phyloP scores from a whole-genome alignment of 2,329 filamentous ascomycete species.

The Madurella fahalii region DNA sequence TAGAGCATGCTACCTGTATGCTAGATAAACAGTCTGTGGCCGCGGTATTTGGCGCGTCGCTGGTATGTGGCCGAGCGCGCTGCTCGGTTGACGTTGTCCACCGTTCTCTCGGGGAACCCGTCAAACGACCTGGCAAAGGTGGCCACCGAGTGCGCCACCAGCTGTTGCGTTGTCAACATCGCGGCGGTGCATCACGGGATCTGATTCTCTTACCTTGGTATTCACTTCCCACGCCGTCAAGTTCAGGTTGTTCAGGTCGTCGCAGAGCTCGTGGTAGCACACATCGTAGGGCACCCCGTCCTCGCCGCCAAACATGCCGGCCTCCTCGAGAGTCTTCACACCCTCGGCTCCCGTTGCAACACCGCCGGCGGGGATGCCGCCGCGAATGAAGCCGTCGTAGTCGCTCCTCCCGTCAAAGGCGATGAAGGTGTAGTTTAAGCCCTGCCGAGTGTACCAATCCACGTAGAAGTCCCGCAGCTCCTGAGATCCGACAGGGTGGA shows the following conservation, averaged over 20 bases:
- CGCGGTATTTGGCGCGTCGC: constrained; percentile 46
- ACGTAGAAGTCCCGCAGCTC: constrained; percentile 65
- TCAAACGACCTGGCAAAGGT: constrained; percentile 63
- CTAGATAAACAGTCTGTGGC: constrained; percentile 45
- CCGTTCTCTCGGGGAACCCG: constrained; percentile 56
- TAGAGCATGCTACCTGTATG: too few species aligned
- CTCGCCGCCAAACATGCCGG: constrained; percentile 63
- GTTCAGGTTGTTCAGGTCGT: constrained; percentile 55
- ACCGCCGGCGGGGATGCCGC: constrained; percentile 69
- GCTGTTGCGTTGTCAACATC: constrained; percentile 31
- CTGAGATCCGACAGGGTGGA: constrained; percentile 66
- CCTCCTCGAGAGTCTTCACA: constrained; percentile 66
- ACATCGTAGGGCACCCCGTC: constrained; percentile 58
- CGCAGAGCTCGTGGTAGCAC: constrained; percentile 60
- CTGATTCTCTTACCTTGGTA: constrained; percentile 45
- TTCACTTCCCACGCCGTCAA: constrained; percentile 58
- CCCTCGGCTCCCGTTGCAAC: constrained; percentile 75
- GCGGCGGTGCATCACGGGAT: background rate
- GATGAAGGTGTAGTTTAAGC: constrained; percentile 64
- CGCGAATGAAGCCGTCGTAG: constrained; percentile 71
- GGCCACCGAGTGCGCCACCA: constrained; percentile 70
- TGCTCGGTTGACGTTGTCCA: constrained; percentile 22
- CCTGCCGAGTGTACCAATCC: constrained; percentile 60
- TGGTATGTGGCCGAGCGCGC: constrained; percentile 26
- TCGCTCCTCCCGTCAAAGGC: constrained; percentile 76